Evolutionary conservation across 495 filamentous ascomycete species (phyloP).

Genomic region (Pseudoneurospora amorphoporcata): DNA sequence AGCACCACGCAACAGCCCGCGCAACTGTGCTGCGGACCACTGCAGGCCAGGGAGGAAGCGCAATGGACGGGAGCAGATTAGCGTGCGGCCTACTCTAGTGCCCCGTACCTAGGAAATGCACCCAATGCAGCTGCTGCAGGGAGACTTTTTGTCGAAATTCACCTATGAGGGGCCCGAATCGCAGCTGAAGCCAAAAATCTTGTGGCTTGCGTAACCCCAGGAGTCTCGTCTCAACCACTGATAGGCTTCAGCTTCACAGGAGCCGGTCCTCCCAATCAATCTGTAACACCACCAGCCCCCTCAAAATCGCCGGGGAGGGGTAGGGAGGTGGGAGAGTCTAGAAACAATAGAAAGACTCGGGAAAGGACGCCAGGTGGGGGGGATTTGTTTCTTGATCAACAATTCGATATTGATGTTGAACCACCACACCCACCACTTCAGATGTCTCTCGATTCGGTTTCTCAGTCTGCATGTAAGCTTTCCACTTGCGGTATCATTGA

Average conservation of each 20-base stretch:
- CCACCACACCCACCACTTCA: not conserved
- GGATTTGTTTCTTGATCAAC: not conserved
- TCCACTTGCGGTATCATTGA: not conserved
- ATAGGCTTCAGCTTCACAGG: not conserved
- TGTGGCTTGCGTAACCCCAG: not conserved
- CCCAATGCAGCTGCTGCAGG: not conserved
- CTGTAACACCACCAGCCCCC: not conserved
- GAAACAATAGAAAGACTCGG: not conserved
- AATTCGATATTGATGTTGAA: not conserved
- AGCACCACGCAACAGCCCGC: not conserved
- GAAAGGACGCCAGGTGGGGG: not conserved
- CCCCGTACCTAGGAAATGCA: not conserved
- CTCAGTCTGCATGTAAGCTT: not conserved
- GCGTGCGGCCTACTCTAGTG: not conserved
- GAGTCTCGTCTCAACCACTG: not conserved
- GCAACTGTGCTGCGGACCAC: not conserved
- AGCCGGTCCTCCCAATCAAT: not conserved
- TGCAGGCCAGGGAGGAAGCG: not conserved
- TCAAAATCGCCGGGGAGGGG: not conserved
- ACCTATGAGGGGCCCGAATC: not conserved
- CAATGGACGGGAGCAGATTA: not conserved
- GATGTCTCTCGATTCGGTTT: not conserved
- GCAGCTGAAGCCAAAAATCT: not conserved
- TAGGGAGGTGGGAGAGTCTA: not conserved
- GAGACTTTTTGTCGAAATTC: not conserved